Base-by-base conservation (phyloP, 2,329 filamentous ascomycete species). In the Aspergillus quadricinctus region DNA sequence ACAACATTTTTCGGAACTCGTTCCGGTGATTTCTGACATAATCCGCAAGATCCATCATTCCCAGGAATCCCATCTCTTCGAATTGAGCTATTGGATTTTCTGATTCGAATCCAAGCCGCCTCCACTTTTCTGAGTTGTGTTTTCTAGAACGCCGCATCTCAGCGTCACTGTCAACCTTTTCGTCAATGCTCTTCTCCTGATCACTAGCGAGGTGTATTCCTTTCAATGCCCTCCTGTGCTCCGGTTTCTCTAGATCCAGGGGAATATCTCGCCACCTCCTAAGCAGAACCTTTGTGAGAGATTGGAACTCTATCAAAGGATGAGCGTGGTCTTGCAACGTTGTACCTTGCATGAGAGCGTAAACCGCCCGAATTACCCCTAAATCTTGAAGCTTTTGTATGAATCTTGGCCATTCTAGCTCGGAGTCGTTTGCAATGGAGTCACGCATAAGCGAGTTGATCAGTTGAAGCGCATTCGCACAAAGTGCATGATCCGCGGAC, bases 21-120 rank as follows among this genome's bases (percentile, higher is more conserved):
- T 97, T 92, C 71, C 96, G 91, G 69, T 96, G 88, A 70, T 92
- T 96, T 67, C 89, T 85, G 50, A 96, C 91, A 71, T 91, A 99
- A 72, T 97, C 92, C 2, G 92, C 90, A 67, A 99, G 75, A 72
- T 99, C 94, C 92, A 99, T 97, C 84, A 99, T 90, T 28, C 94
- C 94, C 53, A 99, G 75, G 70, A 92, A 97, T 0, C 94, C 94
- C 28, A 89, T 88, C 41, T 84, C 80, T 21, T 91, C 87, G 69
- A 99, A 97, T 65, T 99, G 94, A 65, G 83, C 82, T 0, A 87
- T 87, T 3, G 94, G 94, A 63, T 84, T 92, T 73, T 99, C 94
- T 0, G 89, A 88, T 72, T 94, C 89, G 67, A 99, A 99, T 2
- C 94, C 94, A 45, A 99, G 74, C 53, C 92, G 83, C 65, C 92